These are phyloP conservation scores for Saccharomyces mikatae DNA, from an alignment of 805 yeast genomes.

Conservation along the genomic window DNA sequence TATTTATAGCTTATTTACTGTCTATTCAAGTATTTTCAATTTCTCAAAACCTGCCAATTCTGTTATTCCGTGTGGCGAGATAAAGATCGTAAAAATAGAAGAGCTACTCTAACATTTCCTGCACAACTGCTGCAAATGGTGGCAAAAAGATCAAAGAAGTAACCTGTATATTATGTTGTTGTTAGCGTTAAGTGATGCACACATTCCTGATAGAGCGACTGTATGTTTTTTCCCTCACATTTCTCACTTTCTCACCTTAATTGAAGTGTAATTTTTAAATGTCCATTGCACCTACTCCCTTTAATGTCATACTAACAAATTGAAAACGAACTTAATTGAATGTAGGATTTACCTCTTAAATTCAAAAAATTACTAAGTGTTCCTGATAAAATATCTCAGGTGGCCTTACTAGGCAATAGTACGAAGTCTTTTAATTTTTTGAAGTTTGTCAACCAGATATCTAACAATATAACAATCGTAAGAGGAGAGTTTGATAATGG, in stretches of 20 bases:
- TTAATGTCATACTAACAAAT: conserved; percentile 4
- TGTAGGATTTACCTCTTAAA: conserved; percentile 40
- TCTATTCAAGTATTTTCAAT: no score
- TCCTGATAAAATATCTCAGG: conserved; percentile 83
- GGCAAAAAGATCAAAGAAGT: background rate
- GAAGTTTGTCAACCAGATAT: conserved; percentile 55
- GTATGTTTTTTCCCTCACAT: conserved; percentile 32
- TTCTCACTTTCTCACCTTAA: background rate
- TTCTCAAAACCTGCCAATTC: background rate
- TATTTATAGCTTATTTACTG: background rate
- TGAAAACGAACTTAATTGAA: background rate
- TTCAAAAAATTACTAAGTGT: conserved; percentile 62
- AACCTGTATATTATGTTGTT: conserved; percentile 42
- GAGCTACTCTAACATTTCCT: background rate
- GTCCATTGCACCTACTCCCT: background rate
- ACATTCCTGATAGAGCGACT: conserved; percentile 78
- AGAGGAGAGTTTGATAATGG: conserved; percentile 74
- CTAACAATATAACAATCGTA: conserved; percentile 67
- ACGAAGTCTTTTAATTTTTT: conserved; percentile 58
- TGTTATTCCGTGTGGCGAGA: background rate
- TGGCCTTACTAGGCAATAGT: conserved; percentile 76
- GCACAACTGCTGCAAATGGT: background rate
- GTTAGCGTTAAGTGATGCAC: conserved; percentile 82
- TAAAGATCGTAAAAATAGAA: background rate
- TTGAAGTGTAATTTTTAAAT: background rate